These are phyloP conservation scores for Backusella macrospora DNA, from an alignment of 192 early-diverging fungal genomes.

Conservation along the genomic window DNA sequence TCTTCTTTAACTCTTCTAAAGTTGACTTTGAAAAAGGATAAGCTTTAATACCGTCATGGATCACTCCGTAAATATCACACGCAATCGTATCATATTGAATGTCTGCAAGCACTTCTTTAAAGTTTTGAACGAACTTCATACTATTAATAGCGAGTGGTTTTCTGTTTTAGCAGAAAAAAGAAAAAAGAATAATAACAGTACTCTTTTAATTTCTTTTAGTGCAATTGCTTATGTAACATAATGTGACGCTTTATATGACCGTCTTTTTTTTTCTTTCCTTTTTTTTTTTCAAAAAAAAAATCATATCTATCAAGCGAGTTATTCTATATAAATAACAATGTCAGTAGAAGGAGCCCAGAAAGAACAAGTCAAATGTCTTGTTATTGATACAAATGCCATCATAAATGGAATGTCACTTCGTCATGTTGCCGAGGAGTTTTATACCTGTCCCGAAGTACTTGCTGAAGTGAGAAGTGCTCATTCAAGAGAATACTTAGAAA, in stretches of 20 bases:
- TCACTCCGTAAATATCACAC: conserved; percentile 39
- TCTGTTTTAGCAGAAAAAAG: not conserved
- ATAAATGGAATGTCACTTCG: conserved; percentile 64
- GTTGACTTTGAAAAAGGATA: conserved; percentile 28
- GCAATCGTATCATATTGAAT: conserved; percentile 29
- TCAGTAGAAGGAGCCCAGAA: not conserved
- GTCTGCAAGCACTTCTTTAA: conserved; percentile 12
- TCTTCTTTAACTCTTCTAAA: not conserved
- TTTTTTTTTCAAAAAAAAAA: not conserved
- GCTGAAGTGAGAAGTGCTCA: conserved; percentile 79
- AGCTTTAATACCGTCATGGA: conserved; percentile 33
- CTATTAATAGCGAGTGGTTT: not conserved
- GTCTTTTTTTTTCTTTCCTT: not conserved
- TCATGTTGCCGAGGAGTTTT: conserved; percentile 70
- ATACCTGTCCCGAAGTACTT: conserved; percentile 88
- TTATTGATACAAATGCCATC: conserved; percentile 78
- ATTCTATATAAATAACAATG: conserved; percentile 1
- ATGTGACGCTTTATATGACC: not conserved
- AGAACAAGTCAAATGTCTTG: conserved; percentile 40
- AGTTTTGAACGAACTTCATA: conserved; percentile 26
- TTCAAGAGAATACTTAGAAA: conserved; percentile 61
- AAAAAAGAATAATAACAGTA: not conserved
- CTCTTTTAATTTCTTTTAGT: not conserved
- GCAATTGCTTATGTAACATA: not conserved
- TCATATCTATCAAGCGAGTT: not conserved